These are phyloP conservation scores for Peribolospora baueri DNA, from an alignment of 768 basidiomycete species.

Conservation along the genomic window DNA sequence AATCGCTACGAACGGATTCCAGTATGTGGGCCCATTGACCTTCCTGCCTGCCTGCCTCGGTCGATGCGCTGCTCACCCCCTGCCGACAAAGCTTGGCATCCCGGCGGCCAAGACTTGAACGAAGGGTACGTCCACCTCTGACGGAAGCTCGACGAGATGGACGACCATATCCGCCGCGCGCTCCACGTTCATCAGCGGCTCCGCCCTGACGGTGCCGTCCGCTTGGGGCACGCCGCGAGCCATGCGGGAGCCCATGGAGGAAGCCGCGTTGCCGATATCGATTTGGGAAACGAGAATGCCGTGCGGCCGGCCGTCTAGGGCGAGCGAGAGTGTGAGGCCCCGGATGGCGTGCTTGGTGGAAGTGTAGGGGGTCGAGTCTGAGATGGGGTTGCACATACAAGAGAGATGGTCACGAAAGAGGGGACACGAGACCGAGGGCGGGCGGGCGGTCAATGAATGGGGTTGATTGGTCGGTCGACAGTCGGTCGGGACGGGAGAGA, in stretches of 20 bases:
- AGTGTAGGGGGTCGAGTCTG: conserved; percentile 32
- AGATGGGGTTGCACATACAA: background rate
- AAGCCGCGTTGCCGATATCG: conserved; percentile 55
- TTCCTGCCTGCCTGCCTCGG: no score
- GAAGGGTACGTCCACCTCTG: no score
- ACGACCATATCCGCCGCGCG: conserved; percentile 48
- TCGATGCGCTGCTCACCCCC: no score
- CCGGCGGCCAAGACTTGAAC: no score
- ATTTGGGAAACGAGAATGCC: conserved; percentile 54
- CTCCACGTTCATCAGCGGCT: conserved; percentile 41
- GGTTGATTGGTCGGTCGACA: no score
- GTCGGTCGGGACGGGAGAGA: no score
- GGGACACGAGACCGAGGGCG: no score
- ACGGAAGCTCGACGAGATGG: conserved; percentile 16
- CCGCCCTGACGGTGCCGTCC: conserved; percentile 31
- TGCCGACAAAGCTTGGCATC: no score
- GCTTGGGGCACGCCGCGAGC: conserved; percentile 38
- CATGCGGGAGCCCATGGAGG: conserved; percentile 30
- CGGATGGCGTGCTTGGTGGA: conserved; percentile 52
- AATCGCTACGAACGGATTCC: no score
- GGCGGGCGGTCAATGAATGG: no score
- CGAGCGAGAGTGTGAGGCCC: conserved; percentile 44
- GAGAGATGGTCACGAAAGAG: no score
- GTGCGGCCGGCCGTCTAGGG: conserved; percentile 46
- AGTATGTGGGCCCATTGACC: no score